Evolutionary conservation across 352 stramenopile species (phyloP).

Genomic region (Phytophthora hybrid): DNA sequence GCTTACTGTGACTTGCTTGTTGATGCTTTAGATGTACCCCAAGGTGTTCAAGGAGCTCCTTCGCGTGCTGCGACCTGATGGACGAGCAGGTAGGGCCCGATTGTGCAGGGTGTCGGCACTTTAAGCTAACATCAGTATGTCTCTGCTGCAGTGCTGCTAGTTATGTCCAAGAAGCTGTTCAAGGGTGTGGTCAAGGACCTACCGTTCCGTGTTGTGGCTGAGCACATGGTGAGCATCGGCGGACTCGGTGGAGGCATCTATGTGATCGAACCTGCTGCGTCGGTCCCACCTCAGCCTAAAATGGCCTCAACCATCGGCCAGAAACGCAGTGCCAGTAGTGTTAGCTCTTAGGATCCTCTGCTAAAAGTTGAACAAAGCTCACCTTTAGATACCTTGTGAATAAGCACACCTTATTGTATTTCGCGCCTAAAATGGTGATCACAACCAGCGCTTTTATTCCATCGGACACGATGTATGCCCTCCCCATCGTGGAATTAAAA

Average conservation of each 20-base stretch:
- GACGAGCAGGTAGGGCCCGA: slow-evolving; percentile 50
- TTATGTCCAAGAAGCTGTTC: slow-evolving; percentile 86
- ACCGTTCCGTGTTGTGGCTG: slow-evolving; percentile 45
- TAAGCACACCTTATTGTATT: not conserved
- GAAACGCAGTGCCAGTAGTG: slow-evolving; percentile 32
- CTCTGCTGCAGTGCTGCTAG: slow-evolving; percentile 59
- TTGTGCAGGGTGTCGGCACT: not conserved
- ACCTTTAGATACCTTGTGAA: not conserved
- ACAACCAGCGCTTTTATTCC: too few species aligned
- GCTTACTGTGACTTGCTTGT: not conserved
- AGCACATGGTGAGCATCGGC: slow-evolving; percentile 81
- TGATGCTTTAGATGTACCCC: slow-evolving; percentile 66
- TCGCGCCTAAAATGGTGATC: not conserved
- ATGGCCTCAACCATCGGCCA: slow-evolving; percentile 29
- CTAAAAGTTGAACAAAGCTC: not conserved
- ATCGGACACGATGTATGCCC: too few species aligned
- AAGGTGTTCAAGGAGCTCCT: slow-evolving; percentile 78
- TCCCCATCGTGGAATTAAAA: too few species aligned
- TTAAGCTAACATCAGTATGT: not conserved
- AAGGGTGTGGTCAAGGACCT: slow-evolving; percentile 57
- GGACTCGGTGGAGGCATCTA: slow-evolving; percentile 70
- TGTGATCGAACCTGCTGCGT: slow-evolving; percentile 51
- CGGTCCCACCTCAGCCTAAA: slow-evolving; percentile 5
- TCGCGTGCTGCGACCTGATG: slow-evolving; percentile 62
- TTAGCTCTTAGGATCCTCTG: slow-evolving; percentile 3